Conservation (phyloP, 1,284 basidiomycete genomes). For the Apiotrichum siamense region DNA sequence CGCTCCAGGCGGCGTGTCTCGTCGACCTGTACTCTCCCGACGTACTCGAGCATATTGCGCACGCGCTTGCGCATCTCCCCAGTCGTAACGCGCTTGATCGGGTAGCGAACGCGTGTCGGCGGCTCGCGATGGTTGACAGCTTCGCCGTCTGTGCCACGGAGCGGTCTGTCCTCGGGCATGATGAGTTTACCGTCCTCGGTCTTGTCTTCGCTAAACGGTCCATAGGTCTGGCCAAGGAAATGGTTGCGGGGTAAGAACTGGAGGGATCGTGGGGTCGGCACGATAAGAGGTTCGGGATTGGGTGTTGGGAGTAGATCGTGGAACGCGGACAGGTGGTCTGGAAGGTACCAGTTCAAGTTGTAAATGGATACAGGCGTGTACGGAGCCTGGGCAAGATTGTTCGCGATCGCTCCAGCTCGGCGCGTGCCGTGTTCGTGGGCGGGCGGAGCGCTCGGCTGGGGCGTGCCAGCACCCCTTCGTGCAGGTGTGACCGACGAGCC, state of each 20-base stretch:
- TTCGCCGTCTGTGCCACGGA: conserved; percentile 28
- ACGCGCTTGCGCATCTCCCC: conserved; percentile 97
- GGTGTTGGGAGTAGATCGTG: conserved; percentile 73
- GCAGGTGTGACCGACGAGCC: conserved; percentile 21
- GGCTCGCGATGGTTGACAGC: conserved; percentile 59
- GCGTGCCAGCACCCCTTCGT: conserved; percentile 2
- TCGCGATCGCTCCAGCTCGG: conserved; percentile 42
- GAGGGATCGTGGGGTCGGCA: conserved; percentile 50
- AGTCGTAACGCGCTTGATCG: conserved; percentile 85
- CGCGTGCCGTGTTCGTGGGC: conserved; percentile 42
- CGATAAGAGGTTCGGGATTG: conserved; percentile 66
- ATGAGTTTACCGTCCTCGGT: conserved; percentile 29
- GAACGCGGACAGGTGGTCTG: conserved; percentile 87
- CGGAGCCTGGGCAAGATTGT: conserved; percentile 26
- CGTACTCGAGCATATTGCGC: conserved; percentile 84
- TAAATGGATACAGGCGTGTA: conserved; percentile 29
- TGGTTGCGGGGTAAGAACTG: conserved; percentile 34
- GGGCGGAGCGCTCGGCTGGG: conserved; percentile 24
- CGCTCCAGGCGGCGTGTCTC: conserved; percentile 66
- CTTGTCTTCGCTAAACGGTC: conserved; percentile 34
- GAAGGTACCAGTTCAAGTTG: conserved; percentile 69
- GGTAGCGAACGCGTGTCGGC: conserved; percentile 89
- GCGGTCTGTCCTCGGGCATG: conserved; percentile 25
- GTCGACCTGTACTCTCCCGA: conserved; percentile 57
- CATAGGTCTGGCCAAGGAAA: conserved; percentile 33